Evolutionary conservation across 73 alveolate genomes (phyloP).

Genomic region (Paramecium pentaurelia): DNA sequence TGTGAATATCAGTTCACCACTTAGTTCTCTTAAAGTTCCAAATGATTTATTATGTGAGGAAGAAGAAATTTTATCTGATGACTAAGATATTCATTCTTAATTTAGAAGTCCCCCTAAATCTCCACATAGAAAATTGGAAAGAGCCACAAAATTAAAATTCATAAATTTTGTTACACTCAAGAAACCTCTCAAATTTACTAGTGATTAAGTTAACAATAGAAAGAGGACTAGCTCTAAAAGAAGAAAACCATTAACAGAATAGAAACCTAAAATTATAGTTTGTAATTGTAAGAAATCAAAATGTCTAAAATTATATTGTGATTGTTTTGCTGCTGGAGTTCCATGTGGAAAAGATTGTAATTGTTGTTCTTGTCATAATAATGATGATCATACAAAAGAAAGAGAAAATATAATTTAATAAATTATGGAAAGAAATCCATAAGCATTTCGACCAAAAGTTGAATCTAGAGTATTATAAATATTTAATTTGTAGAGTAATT

Average conservation of each 20-base stretch:
- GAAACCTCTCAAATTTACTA: slow-evolving; percentile 15
- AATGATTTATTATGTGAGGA: slow-evolving; percentile 9
- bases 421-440: slow-evolving; percentile 92
- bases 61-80: not conserved
- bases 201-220: not conserved
- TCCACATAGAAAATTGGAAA: slow-evolving; percentile 10
- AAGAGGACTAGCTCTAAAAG: slow-evolving; percentile 10
- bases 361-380: slow-evolving; percentile 92
- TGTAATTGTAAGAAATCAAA: slow-evolving; percentile 94
- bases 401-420: slow-evolving; percentile 79
- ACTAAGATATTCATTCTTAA: not conserved
- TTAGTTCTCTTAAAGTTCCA: not conserved
- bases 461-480: slow-evolving; percentile 27
- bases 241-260: slow-evolving; percentile 28
- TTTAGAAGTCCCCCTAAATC: slow-evolving; percentile 22
- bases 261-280: slow-evolving; percentile 56
- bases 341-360: slow-evolving; percentile 90
- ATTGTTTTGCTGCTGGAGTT: slow-evolving; percentile 93
- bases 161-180: not conserved
- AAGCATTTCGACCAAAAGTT: slow-evolving; percentile 87
- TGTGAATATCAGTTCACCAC: not conserved
- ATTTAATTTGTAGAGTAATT: not conserved
- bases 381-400: slow-evolving; percentile 79
- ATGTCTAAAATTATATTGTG: slow-evolving; percentile 94
- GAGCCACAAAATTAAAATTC: slow-evolving; percentile 19